phyloP scores from a whole-genome alignment of 495 filamentous ascomycete genomes.

The Cryomyces minteri region DNA sequence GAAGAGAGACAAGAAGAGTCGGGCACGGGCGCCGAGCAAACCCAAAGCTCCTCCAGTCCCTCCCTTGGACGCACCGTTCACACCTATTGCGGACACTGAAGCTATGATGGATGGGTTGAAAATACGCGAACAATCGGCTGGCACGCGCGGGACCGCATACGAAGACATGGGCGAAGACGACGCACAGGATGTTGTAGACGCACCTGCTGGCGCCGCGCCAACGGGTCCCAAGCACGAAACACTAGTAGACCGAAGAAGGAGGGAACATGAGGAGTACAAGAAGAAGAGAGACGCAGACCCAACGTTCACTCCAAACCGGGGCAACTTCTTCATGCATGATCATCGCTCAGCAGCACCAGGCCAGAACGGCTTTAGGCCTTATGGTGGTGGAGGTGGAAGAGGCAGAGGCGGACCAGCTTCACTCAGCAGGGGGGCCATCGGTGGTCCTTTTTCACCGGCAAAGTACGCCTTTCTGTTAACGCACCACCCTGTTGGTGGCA shows the following conservation, averaged over 20 bases:
- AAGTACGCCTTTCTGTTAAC: constrained; percentile 27
- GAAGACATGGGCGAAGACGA: constrained; percentile 30
- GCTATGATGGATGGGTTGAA: constrained; percentile 76
- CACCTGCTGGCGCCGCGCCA: background rate
- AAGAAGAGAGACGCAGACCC: constrained; percentile 79
- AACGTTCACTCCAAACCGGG: constrained; percentile 85
- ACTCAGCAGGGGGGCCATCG: constrained; percentile 13
- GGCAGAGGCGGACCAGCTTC: constrained; percentile 28
- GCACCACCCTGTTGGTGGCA: background rate
- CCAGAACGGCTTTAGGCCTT: constrained; percentile 58
- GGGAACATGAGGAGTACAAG: constrained; percentile 80
- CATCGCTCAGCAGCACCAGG: constrained; percentile 59
- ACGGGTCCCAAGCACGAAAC: constrained; percentile 25
- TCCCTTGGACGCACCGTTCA: constrained; percentile 6
- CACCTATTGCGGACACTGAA: constrained; percentile 48
- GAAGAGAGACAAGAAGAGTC: background rate
- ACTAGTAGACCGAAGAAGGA: constrained; percentile 47
- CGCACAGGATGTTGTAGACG: background rate
- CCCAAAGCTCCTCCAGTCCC: background rate
- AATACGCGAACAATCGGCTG: constrained; percentile 36
- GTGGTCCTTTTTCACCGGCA: constrained; percentile 35
- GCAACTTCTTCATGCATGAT: constrained; percentile 94
- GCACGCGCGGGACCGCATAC: constrained; percentile 43
- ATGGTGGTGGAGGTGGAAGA: constrained; percentile 38
- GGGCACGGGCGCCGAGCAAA: constrained; percentile 16